A percentile compares a stretch with the other conserved stretches of the same genome.
phyloP scores from a whole-genome alignment of 495 filamentous ascomycete genomes.

The Talaromyces nanjingensis region DNA sequence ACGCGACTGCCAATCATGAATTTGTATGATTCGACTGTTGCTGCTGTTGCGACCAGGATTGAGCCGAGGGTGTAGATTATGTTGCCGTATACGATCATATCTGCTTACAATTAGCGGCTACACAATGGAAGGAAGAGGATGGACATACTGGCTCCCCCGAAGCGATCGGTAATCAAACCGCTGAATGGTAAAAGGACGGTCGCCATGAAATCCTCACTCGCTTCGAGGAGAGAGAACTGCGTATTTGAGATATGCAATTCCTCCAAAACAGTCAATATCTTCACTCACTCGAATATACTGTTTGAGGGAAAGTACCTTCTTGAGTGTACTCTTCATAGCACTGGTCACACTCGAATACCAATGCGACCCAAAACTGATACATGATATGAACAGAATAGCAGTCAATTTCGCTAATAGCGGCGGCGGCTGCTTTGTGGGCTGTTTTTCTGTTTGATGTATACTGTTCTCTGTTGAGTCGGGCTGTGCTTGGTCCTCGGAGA shows the following conservation, averaged over 20 bases:
- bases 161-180: conserved; percentile 35
- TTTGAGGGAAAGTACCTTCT: conserved; percentile 22
- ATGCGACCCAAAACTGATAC: conserved; percentile 36
- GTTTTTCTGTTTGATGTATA: neutral
- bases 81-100: conserved; percentile 40
- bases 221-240: conserved; percentile 36
- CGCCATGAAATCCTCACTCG: conserved; percentile 41
- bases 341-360: conserved; percentile 37
- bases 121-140: neutral
- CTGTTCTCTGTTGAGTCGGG: neutral
- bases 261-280: conserved; percentile 9
- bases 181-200: conserved; percentile 35
- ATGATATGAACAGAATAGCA: conserved; percentile 31
- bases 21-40: conserved; percentile 31
- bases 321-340: conserved; percentile 40
- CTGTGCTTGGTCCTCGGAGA: neutral
- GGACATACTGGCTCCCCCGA: conserved; percentile 34
- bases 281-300: neutral
- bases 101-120: conserved; percentile 11
- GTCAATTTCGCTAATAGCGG: conserved; percentile 29
- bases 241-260: conserved; percentile 34
- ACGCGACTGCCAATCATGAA: conserved; percentile 40
- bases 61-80: conserved; percentile 38
- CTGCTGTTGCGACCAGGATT: conserved; percentile 37
- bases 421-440: conserved; percentile 15